Evolutionary conservation across 2,329 filamentous ascomycete species (phyloP).

Genomic region (Aspergillus eucalypticola): DNA sequence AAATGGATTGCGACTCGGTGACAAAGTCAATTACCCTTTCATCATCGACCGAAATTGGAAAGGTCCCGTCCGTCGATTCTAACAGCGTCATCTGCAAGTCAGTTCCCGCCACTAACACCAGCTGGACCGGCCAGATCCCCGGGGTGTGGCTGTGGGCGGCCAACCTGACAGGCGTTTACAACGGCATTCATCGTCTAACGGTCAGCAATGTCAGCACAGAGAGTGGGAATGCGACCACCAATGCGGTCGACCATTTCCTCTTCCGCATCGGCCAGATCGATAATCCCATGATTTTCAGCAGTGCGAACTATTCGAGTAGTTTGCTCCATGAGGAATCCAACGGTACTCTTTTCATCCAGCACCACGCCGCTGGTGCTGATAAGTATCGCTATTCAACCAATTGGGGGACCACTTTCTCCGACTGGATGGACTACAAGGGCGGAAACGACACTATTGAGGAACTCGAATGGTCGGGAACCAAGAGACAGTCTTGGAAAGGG

Average conservation of each 20-base stretch:
- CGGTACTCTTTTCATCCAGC: conserved; percentile 52
- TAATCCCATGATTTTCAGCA: conserved; percentile 62
- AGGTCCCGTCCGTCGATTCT: conserved; percentile 45
- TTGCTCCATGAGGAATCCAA: conserved; percentile 50
- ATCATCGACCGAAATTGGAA: conserved; percentile 53
- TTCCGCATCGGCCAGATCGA: conserved; percentile 57
- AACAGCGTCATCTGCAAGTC: conserved; percentile 49
- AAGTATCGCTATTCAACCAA: conserved; percentile 62
- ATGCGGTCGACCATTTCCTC: conserved; percentile 58
- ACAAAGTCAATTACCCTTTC: conserved; percentile 51
- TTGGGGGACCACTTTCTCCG: conserved; percentile 60
- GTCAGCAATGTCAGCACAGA: conserved; percentile 54
- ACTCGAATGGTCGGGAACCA: conserved; percentile 58
- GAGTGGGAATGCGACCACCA: conserved; percentile 46
- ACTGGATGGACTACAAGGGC: conserved; percentile 57
- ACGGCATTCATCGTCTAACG: conserved; percentile 61
- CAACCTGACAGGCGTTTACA: conserved; percentile 55
- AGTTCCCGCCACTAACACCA: conserved; percentile 32
- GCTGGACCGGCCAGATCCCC: conserved; percentile 53
- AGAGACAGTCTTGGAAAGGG: conserved; percentile 58
- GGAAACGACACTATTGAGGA: conserved; percentile 50
- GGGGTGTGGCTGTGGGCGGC: conserved; percentile 56
- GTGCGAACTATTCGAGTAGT: conserved; percentile 58
- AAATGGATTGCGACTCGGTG: conserved; percentile 60
- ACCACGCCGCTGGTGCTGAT: conserved; percentile 62